Conservation (phyloP, 2,329 filamentous ascomycete species). For the Coniochaeta sp. region DNA sequence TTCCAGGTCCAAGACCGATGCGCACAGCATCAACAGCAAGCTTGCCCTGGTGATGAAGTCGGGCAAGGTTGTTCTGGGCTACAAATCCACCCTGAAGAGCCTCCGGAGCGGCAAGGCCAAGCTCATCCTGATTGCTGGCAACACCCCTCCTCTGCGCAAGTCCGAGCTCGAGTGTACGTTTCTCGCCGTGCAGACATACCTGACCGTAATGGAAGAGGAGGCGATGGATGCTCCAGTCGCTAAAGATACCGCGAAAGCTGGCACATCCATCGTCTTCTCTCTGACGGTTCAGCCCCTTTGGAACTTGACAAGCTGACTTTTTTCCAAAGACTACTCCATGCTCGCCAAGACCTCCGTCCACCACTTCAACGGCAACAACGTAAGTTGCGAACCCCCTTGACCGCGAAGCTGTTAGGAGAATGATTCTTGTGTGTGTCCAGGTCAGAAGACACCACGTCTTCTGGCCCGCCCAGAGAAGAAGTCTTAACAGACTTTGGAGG, state of each 20-base stretch:
- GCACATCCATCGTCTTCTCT: neutral
- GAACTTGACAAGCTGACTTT: neutral
- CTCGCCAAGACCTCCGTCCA: slow-evolving; percentile 90
- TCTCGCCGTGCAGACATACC: neutral
- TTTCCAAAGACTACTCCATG: slow-evolving; percentile 66
- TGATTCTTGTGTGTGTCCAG: slow-evolving; percentile 3
- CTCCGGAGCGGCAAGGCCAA: slow-evolving; percentile 97
- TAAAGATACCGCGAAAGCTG: neutral
- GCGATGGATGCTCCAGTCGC: neutral
- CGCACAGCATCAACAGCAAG: slow-evolving; percentile 60
- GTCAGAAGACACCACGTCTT: slow-evolving; percentile 15
- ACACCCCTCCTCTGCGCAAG: slow-evolving; percentile 88
- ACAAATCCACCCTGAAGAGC: slow-evolving; percentile 73
- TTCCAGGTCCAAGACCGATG: slow-evolving; percentile 64
- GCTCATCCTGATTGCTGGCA: slow-evolving; percentile 84
- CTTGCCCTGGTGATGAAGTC: slow-evolving; percentile 58
- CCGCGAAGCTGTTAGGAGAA: slow-evolving; percentile 14
- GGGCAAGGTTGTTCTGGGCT: slow-evolving; percentile 76
- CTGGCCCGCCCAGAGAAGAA: slow-evolving; percentile 80
- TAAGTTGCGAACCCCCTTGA: slow-evolving; percentile 50
- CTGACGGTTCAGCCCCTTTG: neutral
- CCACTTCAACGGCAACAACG: slow-evolving; percentile 98
- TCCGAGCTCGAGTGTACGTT: slow-evolving; percentile 73
- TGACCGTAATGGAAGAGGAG: neutral
- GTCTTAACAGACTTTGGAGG: slow-evolving; percentile 84